phyloP scores from a whole-genome alignment of 2,329 filamentous ascomycete species.

The Neoascochyta sp. region DNA sequence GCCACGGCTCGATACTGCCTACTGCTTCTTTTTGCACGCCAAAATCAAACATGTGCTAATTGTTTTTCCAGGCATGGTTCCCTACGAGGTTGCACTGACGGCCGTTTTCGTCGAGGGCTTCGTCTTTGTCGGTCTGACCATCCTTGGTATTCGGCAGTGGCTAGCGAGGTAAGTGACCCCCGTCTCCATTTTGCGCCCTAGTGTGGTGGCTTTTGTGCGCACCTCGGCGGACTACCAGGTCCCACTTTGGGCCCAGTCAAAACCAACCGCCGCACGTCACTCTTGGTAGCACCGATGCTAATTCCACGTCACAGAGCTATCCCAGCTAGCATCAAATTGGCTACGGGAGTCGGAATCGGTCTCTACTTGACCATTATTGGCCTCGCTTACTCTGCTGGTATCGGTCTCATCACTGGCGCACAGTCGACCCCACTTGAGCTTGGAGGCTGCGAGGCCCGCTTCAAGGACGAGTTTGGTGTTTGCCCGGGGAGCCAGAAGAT shows the following conservation, averaged over 20 bases:
- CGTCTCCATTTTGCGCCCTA: slow-evolving; percentile 6
- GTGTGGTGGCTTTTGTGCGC: slow-evolving; percentile 7
- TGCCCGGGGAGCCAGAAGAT: slow-evolving; percentile 69
- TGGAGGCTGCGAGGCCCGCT: slow-evolving; percentile 65
- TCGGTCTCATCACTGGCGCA: slow-evolving; percentile 72
- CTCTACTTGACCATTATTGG: slow-evolving; percentile 75
- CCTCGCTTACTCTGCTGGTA: slow-evolving; percentile 75
- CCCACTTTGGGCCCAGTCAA: slow-evolving; percentile 8
- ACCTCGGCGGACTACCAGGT: slow-evolving; percentile 8
- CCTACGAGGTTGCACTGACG: slow-evolving; percentile 73
- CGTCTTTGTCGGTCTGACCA: slow-evolving; percentile 75
- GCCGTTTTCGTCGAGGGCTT: slow-evolving; percentile 87
- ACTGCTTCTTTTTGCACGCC: slow-evolving; percentile 2
- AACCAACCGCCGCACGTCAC: slow-evolving; percentile 9
- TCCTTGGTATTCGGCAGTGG: slow-evolving; percentile 71
- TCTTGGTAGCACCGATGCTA: slow-evolving; percentile 58
- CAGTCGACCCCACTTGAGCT: slow-evolving; percentile 66
- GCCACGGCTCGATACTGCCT: slow-evolving; percentile 1
- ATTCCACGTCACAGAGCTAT: slow-evolving; percentile 56
- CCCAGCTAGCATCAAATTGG: slow-evolving; percentile 79
- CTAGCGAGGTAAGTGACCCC: slow-evolving; percentile 40
- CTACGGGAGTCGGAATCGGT: slow-evolving; percentile 80
- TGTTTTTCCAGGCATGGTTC: slow-evolving; percentile 49
- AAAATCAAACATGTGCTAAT: slow-evolving; percentile 13
- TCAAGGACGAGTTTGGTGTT: slow-evolving; percentile 42